phyloP scores from a whole-genome alignment of 1,139 yeast species.

The Ashbya aceris region DNA sequence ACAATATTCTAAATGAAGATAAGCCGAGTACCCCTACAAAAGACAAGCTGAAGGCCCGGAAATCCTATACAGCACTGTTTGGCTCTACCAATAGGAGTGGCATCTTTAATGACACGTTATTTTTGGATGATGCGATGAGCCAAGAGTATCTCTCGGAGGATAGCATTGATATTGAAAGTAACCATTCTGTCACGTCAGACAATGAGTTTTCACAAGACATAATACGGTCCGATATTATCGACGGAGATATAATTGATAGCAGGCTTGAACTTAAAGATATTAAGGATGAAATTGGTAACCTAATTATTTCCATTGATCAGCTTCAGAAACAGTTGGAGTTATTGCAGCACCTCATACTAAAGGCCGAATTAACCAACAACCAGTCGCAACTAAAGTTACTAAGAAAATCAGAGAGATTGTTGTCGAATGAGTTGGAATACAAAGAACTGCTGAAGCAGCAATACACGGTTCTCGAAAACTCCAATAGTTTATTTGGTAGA shows the following conservation, averaged over 20 bases:
- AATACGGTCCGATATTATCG: slow-evolving; percentile 10
- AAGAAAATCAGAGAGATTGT: slow-evolving; percentile 53
- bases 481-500: slow-evolving; percentile 66
- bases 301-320: slow-evolving; percentile 51
- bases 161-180: slow-evolving; percentile 5
- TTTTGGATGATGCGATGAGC: slow-evolving; percentile 9
- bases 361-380: slow-evolving; percentile 79
- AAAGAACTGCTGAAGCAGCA: slow-evolving; percentile 75
- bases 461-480: slow-evolving; percentile 73
- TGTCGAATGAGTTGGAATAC: slow-evolving; percentile 58
- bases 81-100: slow-evolving; percentile 19
- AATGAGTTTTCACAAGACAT: slow-evolving; percentile 8
- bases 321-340: slow-evolving; percentile 55
- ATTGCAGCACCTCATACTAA: slow-evolving; percentile 55
- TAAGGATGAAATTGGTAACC: slow-evolving; percentile 21
- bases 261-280: slow-evolving; percentile 1
- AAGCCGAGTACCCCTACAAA: not conserved
- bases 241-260: slow-evolving; percentile 7
- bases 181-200: slow-evolving; percentile 5
- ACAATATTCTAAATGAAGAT: slow-evolving; percentile 14
- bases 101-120: slow-evolving; percentile 16
- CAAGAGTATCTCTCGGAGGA: slow-evolving; percentile 8
- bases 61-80: slow-evolving; percentile 10
- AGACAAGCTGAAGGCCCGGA: slow-evolving; percentile 3
- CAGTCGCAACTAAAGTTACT: slow-evolving; percentile 58